A percentile compares a stretch with the other conserved stretches of the same genome.
phyloP scores from a whole-genome alignment of 352 stramenopile genomes.

The Hyphochytrium catenoides region DNA sequence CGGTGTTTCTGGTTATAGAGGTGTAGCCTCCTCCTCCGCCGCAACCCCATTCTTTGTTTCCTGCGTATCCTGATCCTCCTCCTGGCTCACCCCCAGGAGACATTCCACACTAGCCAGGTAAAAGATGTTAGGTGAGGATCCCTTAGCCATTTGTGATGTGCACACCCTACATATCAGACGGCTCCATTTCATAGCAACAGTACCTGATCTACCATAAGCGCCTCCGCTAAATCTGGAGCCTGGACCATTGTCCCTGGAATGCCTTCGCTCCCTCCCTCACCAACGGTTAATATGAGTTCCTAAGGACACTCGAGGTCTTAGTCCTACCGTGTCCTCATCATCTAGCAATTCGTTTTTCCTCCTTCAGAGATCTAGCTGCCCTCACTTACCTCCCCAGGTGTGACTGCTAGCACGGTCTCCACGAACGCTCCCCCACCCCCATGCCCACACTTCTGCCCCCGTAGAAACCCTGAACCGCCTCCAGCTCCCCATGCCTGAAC shows the following conservation, averaged over 20 bases:
- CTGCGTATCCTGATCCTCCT: constrained; percentile 25
- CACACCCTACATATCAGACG: constrained; percentile 1
- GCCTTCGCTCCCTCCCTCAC: constrained; percentile 2
- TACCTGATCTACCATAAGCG: constrained; percentile 19
- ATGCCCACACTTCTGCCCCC: constrained; percentile 18
- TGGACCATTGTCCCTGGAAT: constrained; percentile 6
- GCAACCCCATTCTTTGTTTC: constrained; percentile 36
- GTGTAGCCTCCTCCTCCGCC: constrained; percentile 37
- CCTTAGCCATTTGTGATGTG: constrained; percentile 10
- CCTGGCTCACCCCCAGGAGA: constrained; percentile 20
- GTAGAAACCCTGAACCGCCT: constrained; percentile 29
- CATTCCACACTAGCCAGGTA: constrained; percentile 21
- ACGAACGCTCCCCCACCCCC: constrained; percentile 38
- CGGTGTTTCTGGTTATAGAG: constrained; percentile 29
- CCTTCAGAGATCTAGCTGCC: too few species aligned
- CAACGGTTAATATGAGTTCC: constrained; percentile 4
- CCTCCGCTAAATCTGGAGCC: constrained; percentile 20
- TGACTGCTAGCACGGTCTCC: constrained; percentile 24
- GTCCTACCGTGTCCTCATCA: constrained; percentile 2
- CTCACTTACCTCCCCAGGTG: constrained; percentile 36
- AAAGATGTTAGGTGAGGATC: constrained; percentile 6
- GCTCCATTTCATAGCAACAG: constrained; percentile 9
- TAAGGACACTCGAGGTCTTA: background rate
- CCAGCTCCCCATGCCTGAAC: constrained; percentile 38
- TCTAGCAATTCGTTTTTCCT: too few species aligned